phyloP scores from a whole-genome alignment of 1,284 basidiomycete species.

The Moesziomyces aphidis region DNA sequence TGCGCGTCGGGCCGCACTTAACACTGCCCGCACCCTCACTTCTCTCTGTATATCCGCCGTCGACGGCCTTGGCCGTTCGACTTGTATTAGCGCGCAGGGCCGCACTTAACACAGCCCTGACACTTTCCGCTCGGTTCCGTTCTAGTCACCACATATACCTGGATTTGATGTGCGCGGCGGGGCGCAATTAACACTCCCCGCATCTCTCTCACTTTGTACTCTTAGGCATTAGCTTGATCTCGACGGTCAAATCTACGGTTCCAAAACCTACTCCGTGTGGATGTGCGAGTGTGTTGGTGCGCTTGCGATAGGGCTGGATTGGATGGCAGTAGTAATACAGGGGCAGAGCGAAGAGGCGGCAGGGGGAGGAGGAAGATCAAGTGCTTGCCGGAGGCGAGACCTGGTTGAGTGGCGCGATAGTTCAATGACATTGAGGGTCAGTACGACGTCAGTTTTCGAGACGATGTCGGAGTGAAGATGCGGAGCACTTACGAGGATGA shows the following conservation, averaged over 20 bases:
- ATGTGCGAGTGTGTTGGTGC: too few species aligned
- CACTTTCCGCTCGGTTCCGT: slow-evolving; percentile 5
- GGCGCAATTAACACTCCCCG: slow-evolving; percentile 58
- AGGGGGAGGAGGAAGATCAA: slow-evolving; percentile 6
- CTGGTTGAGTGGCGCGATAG: slow-evolving; percentile 1
- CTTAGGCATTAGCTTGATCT: slow-evolving; percentile 4
- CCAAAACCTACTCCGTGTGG: too few species aligned
- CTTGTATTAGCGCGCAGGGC: slow-evolving; percentile 38
- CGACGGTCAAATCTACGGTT: slow-evolving; percentile 39
- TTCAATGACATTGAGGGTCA: too few species aligned
- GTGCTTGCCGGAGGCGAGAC: slow-evolving; percentile 57
- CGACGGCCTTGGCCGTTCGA: slow-evolving; percentile 4
- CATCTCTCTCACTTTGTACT: slow-evolving; percentile 16
- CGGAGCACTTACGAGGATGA: slow-evolving; percentile 65
- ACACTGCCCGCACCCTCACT: slow-evolving; percentile 38
- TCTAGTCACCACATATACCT: slow-evolving; percentile 25
- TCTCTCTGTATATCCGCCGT: slow-evolving; percentile 10
- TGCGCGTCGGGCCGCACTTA: slow-evolving; percentile 51
- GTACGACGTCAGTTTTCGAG: too few species aligned
- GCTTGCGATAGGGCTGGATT: too few species aligned
- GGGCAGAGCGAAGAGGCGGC: background rate
- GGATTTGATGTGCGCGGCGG: slow-evolving; percentile 52
- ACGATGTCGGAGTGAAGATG: background rate
- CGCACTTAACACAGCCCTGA: slow-evolving; percentile 51
- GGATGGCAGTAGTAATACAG: slow-evolving; percentile 20